These are phyloP conservation scores for Fusarium graminum DNA, from an alignment of 2,329 filamentous ascomycete genomes.

Conservation along the genomic window DNA sequence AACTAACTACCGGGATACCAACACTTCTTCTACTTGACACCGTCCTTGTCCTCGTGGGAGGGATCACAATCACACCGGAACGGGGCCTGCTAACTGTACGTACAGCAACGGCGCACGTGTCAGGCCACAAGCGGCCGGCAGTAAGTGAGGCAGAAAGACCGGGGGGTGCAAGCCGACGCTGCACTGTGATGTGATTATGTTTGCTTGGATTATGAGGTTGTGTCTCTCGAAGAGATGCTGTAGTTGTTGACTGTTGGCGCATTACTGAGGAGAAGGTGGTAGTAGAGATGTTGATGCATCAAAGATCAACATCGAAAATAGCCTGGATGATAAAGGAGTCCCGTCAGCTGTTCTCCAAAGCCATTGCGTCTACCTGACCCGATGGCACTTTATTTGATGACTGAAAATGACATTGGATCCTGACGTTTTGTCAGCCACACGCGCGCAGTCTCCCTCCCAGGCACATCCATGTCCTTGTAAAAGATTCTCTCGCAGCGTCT, in stretches of 20 bases:
- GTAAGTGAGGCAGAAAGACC: constrained; percentile 28
- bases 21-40: constrained; percentile 12
- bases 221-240: constrained; percentile 3
- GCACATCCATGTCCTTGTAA: constrained; percentile 36
- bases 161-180: constrained; percentile 7
- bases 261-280: neutral
- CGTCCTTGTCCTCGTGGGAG: constrained; percentile 21
- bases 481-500: constrained; percentile 19
- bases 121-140: constrained; percentile 49
- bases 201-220: constrained; percentile 4
- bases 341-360: constrained; percentile 30
- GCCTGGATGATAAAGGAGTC: constrained; percentile 6
- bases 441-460: constrained; percentile 31
- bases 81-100: constrained; percentile 20
- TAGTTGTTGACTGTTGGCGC: constrained; percentile 3
- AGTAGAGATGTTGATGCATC: constrained; percentile 7
- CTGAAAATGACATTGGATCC: neutral
- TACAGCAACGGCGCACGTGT: constrained; percentile 52
- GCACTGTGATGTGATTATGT: constrained; percentile 7
- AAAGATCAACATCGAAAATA: constrained; percentile 17
- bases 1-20: neutral
- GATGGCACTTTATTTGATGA: neutral
- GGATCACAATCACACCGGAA: constrained; percentile 17
- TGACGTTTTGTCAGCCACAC: constrained; percentile 31
- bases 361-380: neutral